Evolutionary conservation across 352 stramenopile species (phyloP).

Genomic region (Peronosclerospora sorghi): DNA sequence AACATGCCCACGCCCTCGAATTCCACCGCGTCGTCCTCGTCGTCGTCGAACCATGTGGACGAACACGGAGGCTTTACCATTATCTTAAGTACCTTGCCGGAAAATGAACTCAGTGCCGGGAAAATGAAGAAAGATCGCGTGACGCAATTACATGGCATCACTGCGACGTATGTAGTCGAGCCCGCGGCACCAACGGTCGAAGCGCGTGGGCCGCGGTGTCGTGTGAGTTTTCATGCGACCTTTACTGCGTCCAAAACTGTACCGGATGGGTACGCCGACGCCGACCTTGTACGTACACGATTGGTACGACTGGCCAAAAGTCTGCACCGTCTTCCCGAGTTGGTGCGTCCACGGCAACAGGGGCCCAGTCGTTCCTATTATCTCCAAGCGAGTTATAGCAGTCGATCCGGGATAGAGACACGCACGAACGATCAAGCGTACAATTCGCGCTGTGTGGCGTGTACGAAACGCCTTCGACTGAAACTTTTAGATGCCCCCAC

Average conservation of each 20-base stretch:
- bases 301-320: conserved; percentile 20
- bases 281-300: conserved; percentile 12
- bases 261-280: conserved; percentile 12
- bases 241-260: conserved; percentile 9
- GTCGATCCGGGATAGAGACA: conserved; percentile 5
- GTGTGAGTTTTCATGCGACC: conserved; percentile 34
- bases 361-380: conserved; percentile 3
- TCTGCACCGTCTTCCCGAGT: conserved; percentile 21
- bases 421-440: conserved; percentile 2
- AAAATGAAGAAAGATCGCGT: conserved; percentile 23
- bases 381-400: conserved; percentile 2
- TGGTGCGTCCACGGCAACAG: conserved; percentile 16
- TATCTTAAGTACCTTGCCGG: conserved; percentile 20
- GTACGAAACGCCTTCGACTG: conserved; percentile 29
- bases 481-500: conserved; percentile 21
- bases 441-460: conserved; percentile 30
- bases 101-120: conserved; percentile 17
- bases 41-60: conserved; percentile 7
- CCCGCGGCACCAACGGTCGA: conserved; percentile 9
- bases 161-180: conserved; percentile 26
- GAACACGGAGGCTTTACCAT: conserved; percentile 21
- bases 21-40: conserved; percentile 8
- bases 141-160: conserved; percentile 30
- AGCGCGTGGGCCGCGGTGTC: conserved; percentile 13
- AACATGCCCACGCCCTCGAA: conserved; percentile 3